These are phyloP conservation scores for Picochlorum sp. DNA, from an alignment of 139 green algal species.

Conservation along the genomic window DNA sequence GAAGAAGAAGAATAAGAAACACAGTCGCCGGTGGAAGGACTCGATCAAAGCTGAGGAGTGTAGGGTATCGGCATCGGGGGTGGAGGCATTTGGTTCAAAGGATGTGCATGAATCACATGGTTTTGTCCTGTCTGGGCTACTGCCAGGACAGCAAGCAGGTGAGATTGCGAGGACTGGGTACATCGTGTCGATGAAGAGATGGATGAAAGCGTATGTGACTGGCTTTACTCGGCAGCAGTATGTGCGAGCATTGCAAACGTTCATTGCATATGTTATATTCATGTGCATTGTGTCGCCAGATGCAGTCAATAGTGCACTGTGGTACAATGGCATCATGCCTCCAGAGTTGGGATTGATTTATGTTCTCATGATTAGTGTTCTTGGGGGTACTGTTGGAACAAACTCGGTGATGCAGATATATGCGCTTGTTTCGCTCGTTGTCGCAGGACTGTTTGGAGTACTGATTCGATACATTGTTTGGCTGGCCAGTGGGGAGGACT, in stretches of 20 bases:
- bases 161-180: not conserved
- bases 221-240: not conserved
- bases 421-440: not conserved
- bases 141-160: not conserved
- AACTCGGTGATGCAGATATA: not conserved
- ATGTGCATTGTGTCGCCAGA: not conserved
- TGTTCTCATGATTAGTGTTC: not conserved
- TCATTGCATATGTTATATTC: not conserved
- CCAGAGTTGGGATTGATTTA: conserved; percentile 4
- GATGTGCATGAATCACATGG: not conserved
- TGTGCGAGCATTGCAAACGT: not conserved
- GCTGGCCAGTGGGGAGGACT: not conserved
- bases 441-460: not conserved
- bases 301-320: not conserved
- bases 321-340: conserved; percentile 2
- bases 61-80: not conserved
- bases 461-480: not conserved
- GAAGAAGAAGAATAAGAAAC: no score
- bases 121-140: not conserved
- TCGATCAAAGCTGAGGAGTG: not conserved
- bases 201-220: not conserved
- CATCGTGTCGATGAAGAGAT: not conserved
- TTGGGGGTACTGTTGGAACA: not conserved
- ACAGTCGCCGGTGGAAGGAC: not conserved
- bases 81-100: not conserved